Conservation (phyloP, 768 basidiomycete genomes). For the Lactarius quietus region DNA sequence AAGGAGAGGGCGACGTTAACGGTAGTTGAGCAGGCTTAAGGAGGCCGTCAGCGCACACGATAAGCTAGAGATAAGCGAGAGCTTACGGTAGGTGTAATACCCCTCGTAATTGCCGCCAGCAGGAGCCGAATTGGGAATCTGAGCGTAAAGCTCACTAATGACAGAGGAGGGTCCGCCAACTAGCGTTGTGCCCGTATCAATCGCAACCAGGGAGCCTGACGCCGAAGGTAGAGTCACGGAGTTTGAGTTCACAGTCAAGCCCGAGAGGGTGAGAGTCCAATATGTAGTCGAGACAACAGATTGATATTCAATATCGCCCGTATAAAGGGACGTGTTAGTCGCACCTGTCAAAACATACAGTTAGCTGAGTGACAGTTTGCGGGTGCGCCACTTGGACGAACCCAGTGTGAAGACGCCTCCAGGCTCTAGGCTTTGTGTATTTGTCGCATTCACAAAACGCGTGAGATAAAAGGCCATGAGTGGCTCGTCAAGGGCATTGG, state of each 20-base stretch:
- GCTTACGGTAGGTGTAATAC: conserved; percentile 78
- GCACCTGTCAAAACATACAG: conserved; percentile 26
- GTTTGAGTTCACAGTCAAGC: conserved; percentile 58
- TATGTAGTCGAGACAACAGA: conserved; percentile 58
- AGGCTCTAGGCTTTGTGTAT: conserved; percentile 45
- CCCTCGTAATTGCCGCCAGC: conserved; percentile 69
- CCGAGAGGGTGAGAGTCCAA: conserved; percentile 73
- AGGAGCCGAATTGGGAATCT: conserved; percentile 64
- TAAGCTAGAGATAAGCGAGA: conserved; percentile 7
- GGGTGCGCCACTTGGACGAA: conserved; percentile 26
- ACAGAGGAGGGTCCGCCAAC: conserved; percentile 72
- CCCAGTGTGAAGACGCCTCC: conserved; percentile 76
- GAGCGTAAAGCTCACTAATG: conserved; percentile 63
- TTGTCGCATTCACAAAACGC: conserved; percentile 39
- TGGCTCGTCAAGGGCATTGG: conserved; percentile 59
- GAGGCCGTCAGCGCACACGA: neutral
- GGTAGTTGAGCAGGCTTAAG: conserved; percentile 63
- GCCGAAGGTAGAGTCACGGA: conserved; percentile 43
- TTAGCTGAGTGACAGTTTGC: neutral
- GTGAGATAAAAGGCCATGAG: conserved; percentile 85
- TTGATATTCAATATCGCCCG: conserved; percentile 81
- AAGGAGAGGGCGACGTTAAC: conserved; percentile 70
- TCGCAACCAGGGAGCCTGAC: conserved; percentile 74
- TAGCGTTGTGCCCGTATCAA: conserved; percentile 96
- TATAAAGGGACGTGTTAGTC: conserved; percentile 68